Base-by-base conservation (phyloP, 768 basidiomycete species). In the Amanita polypyramis region DNA sequence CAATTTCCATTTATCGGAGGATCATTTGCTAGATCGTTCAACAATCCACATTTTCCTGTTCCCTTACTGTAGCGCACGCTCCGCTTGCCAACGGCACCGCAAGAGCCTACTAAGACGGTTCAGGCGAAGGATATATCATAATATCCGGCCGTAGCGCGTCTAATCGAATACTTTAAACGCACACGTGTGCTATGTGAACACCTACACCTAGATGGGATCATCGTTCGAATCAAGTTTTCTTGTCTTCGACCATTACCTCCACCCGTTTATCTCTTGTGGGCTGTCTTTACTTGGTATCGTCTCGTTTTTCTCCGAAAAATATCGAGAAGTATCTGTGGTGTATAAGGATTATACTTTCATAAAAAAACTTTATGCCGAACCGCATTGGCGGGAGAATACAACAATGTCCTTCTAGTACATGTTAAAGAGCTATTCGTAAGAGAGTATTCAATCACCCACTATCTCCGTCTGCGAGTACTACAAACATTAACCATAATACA, bases 191-290 rank as follows among this genome's bases (percentile, higher is more conserved):
- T 36, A 8, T 45, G 44, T 19, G 44, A 45, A 21, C 34, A 45
- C 23, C 21, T 45, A 8, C 35, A 36, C 11, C 19, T 45, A 12
- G 14, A 27, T 5, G 44, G 34, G 19, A 45, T 33, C 23, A 14
- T 45, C 33, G 6, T 45, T 34, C 15, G 44, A 12, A 25, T 35
- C 35, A 20, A 45, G 44, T 23, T 36, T 45, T 36, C 32, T 45
- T 23, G 23, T 36, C 14, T 45, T 45, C 12, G 34, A 45, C 14
- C 21, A 45, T 12, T 34, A 11, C 12, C 12, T 25, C 3, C 36
- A 45, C n/a, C 33, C 44, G 8, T 15, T 25, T 9, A 25, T 45
- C 14, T 45, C 36, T 12, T 45, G 33, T 9, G 44, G 20, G 5
- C 2, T 27, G 23, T 45, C 44, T 9, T 14, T 45, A 11, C 23